A percentile compares a stretch with the other conserved stretches of the same genome.
phyloP scores from a whole-genome alignment of 257 asterid species.

The Sherardia arvensis region DNA sequence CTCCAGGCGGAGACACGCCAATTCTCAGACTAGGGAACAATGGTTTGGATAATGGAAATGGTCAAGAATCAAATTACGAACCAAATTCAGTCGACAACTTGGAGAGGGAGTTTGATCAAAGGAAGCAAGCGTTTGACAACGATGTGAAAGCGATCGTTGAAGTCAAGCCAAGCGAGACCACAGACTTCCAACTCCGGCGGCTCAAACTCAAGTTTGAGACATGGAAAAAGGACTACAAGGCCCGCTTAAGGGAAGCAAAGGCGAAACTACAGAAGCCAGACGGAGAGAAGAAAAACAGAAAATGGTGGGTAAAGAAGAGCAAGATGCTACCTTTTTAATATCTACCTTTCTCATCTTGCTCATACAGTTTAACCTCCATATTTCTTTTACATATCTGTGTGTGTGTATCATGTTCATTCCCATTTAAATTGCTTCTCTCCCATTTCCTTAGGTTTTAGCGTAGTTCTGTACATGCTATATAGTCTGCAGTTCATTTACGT shows the following conservation, averaged over 20 bases:
- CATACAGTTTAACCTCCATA: conserved; percentile 5
- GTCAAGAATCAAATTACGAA: conserved; percentile 34
- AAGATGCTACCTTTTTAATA: conserved; percentile 9
- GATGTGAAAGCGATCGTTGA: conserved; percentile 42
- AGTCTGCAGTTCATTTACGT: conserved; percentile 18
- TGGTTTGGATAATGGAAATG: conserved; percentile 23
- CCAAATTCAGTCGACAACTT: conserved; percentile 33
- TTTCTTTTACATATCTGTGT: background rate
- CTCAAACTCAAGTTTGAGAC: conserved; percentile 49
- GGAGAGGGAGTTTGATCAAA: conserved; percentile 52
- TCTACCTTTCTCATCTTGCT: background rate
- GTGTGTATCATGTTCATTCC: conserved; percentile 12
- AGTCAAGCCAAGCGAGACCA: conserved; percentile 33
- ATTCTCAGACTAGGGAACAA: conserved; percentile 23
- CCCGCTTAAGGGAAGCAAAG: conserved; percentile 56
- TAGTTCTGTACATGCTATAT: conserved; percentile 13
- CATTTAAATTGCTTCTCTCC: conserved; percentile 13
- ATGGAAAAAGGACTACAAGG: conserved; percentile 63
- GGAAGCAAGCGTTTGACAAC: conserved; percentile 42
- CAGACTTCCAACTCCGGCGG: conserved; percentile 36
- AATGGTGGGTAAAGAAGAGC: conserved; percentile 76
- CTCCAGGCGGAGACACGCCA: conserved; percentile 62
- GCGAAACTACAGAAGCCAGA: conserved; percentile 37
- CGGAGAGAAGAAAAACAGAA: conserved; percentile 34
- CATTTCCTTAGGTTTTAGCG: conserved; percentile 7